Percentiles rank a stretch among this genome's conserved stretches.
These are phyloP conservation scores for Metschnikowia drakensbergensis DNA, from an alignment of 805 yeast genomes.

Conservation along the genomic window DNA sequence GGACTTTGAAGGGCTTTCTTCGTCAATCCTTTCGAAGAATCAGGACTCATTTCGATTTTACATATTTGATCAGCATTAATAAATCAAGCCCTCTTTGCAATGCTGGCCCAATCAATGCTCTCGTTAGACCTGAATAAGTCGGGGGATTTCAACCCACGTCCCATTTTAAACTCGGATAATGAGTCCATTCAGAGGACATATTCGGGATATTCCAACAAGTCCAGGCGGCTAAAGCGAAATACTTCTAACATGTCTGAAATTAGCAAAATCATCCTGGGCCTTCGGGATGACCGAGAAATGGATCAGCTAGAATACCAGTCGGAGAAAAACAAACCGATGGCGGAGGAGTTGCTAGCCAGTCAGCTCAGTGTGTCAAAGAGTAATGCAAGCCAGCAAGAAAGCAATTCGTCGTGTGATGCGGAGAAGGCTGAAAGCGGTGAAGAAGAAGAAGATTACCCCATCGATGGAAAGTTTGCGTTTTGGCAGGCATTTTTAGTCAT, in stretches of 20 bases:
- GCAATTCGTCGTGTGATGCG: background rate
- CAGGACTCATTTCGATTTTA: no score
- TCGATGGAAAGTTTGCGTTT: slow-evolving; percentile 19
- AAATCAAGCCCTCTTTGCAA: background rate
- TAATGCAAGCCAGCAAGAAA: background rate
- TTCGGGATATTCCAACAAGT: slow-evolving; percentile 7
- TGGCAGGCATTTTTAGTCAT: slow-evolving; percentile 26
- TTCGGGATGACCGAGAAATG: slow-evolving; percentile 17
- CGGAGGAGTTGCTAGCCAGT: slow-evolving; percentile 12
- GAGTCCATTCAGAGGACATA: slow-evolving; percentile 1
- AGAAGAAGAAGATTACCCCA: slow-evolving; percentile 13
- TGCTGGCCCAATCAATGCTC: slow-evolving; percentile 9
- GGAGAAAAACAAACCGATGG: slow-evolving; percentile 10
- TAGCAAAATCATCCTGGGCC: slow-evolving; percentile 14
- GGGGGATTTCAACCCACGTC: slow-evolving; percentile 8
- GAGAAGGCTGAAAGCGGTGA: background rate
- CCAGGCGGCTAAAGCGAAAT: slow-evolving; percentile 9
- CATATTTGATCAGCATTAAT: no score
- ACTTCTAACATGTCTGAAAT: slow-evolving; percentile 14
- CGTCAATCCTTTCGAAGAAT: no score
- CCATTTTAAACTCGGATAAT: slow-evolving; percentile 4
- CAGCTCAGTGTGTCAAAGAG: slow-evolving; percentile 6
- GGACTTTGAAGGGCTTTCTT: background rate
- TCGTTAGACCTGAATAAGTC: slow-evolving; percentile 8
- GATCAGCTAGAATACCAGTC: slow-evolving; percentile 13